Percentiles rank a stretch among this genome's conserved stretches.
Conservation (phyloP, 2,329 filamentous ascomycete species). For the Helicocarpus griseus region DNA sequence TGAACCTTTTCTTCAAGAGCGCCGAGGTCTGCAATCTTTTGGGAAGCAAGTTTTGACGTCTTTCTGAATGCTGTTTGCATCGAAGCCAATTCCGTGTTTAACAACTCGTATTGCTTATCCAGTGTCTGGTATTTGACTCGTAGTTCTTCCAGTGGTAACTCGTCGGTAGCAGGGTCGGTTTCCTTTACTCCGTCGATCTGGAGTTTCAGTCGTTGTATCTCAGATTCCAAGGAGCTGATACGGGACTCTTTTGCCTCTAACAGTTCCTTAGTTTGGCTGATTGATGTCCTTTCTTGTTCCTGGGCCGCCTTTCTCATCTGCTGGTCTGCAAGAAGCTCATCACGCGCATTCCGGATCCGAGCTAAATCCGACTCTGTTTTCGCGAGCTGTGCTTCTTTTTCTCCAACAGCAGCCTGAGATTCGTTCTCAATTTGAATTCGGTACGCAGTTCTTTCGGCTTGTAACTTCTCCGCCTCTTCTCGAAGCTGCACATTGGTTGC, state of each 20-base stretch:
- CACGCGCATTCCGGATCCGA: conserved; percentile 71
- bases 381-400: conserved; percentile 73
- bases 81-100: conserved; percentile 78
- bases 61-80: conserved; percentile 90
- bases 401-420: conserved; percentile 58
- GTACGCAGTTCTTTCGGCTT: conserved; percentile 75
- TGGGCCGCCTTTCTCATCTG: conserved; percentile 68
- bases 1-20: conserved; percentile 68
- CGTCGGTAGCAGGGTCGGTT: conserved; percentile 41
- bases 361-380: conserved; percentile 75
- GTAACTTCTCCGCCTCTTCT: conserved; percentile 75
- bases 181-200: conserved; percentile 42
- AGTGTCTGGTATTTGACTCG: conserved; percentile 63
- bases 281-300: conserved; percentile 62
- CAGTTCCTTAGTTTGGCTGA: conserved; percentile 69
- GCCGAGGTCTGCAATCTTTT: conserved; percentile 72
- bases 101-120: conserved; percentile 68
- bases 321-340: conserved; percentile 76
- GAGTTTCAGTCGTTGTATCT: conserved; percentile 61
- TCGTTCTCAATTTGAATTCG: conserved; percentile 75
- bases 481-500: conserved; percentile 75
- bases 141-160: conserved; percentile 60
- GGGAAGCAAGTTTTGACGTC: conserved; percentile 71
- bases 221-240: conserved; percentile 71
- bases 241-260: conserved; percentile 68